phyloP scores from a whole-genome alignment of 2,329 filamentous ascomycete genomes.

The Cercospora sojina region DNA sequence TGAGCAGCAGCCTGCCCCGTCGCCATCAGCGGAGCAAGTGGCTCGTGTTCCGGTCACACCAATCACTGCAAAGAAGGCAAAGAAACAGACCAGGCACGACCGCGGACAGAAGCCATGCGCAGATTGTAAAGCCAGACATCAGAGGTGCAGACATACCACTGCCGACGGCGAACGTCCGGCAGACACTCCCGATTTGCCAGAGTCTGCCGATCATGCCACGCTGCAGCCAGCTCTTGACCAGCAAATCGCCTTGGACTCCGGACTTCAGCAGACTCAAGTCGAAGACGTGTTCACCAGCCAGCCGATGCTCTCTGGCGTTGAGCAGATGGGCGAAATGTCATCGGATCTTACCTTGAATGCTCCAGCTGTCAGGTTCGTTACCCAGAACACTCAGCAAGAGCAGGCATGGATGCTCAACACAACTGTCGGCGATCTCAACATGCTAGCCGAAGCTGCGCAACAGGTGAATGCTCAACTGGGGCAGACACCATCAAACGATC shows the following conservation, averaged over 20 bases:
- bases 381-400: not conserved
- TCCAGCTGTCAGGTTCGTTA: not conserved
- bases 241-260: not conserved
- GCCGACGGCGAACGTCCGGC: not conserved
- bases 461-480: not conserved
- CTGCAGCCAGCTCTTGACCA: not conserved
- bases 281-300: not conserved
- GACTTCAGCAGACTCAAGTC: not conserved
- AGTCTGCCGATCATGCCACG: not conserved
- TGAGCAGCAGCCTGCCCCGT: not conserved
- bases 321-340: not conserved
- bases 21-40: not conserved
- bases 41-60: slow-evolving; percentile 2
- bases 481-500: not conserved
- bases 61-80: slow-evolving; percentile 1
- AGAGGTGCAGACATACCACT: not conserved
- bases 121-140: not conserved
- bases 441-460: slow-evolving; percentile 2
- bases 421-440: slow-evolving; percentile 1
- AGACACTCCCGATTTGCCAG: not conserved
- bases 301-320: not conserved
- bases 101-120: not conserved
- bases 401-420: slow-evolving; percentile 6
- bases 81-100: not conserved
- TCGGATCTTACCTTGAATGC: not conserved